Evolutionary conservation across 2,329 filamentous ascomycete genomes (phyloP).

Genomic region (Pseudopithomyces chartarum): DNA sequence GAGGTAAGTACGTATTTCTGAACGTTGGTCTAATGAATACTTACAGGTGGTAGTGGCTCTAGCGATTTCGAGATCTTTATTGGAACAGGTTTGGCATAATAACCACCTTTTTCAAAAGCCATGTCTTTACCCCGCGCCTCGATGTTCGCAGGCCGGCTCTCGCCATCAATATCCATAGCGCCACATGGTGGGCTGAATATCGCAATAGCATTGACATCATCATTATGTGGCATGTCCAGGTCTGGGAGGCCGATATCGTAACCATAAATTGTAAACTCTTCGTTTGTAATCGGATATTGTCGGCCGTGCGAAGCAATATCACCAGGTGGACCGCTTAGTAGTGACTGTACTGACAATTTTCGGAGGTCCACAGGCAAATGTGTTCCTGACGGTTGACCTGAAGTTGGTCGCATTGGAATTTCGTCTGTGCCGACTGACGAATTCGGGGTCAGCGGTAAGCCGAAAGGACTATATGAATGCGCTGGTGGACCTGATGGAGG

Average conservation of each 20-base stretch:
- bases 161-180: constrained; percentile 37
- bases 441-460: constrained; percentile 51
- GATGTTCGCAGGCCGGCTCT: constrained; percentile 41
- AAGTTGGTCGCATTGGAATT: constrained; percentile 18
- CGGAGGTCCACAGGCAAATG: constrained; percentile 52
- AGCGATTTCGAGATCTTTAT: constrained; percentile 66
- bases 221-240: constrained; percentile 71
- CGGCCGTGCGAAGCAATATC: constrained; percentile 51
- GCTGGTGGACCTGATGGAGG: constrained; percentile 44
- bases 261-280: constrained; percentile 62
- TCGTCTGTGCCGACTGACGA: constrained; percentile 47
- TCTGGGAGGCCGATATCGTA: constrained; percentile 74
- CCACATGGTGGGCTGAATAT: constrained; percentile 41
- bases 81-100: constrained; percentile 71
- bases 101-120: constrained; percentile 65
- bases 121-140: constrained; percentile 52
- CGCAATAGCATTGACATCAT: constrained; percentile 70
- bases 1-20: background rate
- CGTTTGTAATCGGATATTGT: constrained; percentile 38
- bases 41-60: constrained; percentile 57
- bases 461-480: constrained; percentile 50
- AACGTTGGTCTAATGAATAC: background rate
- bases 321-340: constrained; percentile 50
- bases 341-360: constrained; percentile 66
- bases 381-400: constrained; percentile 24